Evolutionary conservation across 2,329 filamentous ascomycete species (phyloP).

Genomic region (Macrophomina tecta): DNA sequence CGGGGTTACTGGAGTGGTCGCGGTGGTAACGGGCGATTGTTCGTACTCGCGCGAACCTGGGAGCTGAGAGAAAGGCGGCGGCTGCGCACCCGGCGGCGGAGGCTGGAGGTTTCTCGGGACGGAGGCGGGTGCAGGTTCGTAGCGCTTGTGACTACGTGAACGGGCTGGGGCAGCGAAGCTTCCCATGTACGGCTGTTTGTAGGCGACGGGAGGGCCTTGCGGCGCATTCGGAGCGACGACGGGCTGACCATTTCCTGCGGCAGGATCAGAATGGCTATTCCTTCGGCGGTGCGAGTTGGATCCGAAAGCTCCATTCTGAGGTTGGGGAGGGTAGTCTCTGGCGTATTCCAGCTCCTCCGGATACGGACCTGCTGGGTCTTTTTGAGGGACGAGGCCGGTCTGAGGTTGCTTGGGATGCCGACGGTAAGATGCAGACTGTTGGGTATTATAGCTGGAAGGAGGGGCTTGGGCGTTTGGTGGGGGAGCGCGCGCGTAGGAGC

Average conservation of each 20-base stretch:
- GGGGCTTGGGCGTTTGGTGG: slow-evolving; percentile 34
- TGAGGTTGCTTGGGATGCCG: slow-evolving; percentile 20
- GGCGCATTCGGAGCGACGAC: slow-evolving; percentile 13
- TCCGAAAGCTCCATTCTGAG: slow-evolving; percentile 2
- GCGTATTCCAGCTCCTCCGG: slow-evolving; percentile 17
- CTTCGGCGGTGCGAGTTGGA: slow-evolving; percentile 22
- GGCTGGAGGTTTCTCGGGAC: neutral
- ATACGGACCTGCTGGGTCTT: neutral
- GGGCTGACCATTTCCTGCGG: slow-evolving; percentile 13
- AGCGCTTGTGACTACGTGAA: slow-evolving; percentile 26
- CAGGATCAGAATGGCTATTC: slow-evolving; percentile 6
- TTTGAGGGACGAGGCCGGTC: neutral
- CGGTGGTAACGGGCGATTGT: slow-evolving; percentile 7
- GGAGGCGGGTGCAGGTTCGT: slow-evolving; percentile 21
- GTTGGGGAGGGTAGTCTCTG: slow-evolving; percentile 13
- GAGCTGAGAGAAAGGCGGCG: neutral
- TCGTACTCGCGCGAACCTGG: neutral
- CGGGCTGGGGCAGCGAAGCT: slow-evolving; percentile 26
- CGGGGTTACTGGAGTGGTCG: slow-evolving; percentile 4
- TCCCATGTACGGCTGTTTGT: slow-evolving; percentile 27
- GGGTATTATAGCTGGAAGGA: slow-evolving; percentile 39
- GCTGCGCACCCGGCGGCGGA: neutral
- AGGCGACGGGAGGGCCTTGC: slow-evolving; percentile 23
- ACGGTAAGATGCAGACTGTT: slow-evolving; percentile 30
- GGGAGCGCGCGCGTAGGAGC: slow-evolving; percentile 34